Evolutionary conservation across 371 early-diverging fungal genomes (phyloP).

Genomic region (Mucor circinelloides): DNA sequence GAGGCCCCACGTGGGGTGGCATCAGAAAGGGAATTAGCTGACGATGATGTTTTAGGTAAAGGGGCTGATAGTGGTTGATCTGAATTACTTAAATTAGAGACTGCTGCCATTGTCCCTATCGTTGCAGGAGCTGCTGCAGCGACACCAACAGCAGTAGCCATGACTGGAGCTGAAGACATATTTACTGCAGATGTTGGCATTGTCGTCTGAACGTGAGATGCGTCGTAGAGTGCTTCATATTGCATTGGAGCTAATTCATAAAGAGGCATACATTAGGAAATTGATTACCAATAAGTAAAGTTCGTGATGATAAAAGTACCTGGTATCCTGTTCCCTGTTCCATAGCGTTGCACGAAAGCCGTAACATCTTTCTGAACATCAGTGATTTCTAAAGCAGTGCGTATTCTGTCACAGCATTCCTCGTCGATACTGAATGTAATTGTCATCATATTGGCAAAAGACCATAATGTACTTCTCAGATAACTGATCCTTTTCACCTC

Average conservation of each 20-base stretch:
- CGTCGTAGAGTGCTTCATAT: conserved; percentile 7
- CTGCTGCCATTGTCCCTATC: neutral
- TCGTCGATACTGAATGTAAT: conserved; percentile 49
- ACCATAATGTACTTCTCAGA: conserved; percentile 42
- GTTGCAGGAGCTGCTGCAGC: neutral
- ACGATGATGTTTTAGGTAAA: conserved; percentile 3
- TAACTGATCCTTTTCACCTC: conserved; percentile 44
- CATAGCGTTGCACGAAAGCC: conserved; percentile 32
- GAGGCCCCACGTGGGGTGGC: neutral
- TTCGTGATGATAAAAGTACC: conserved; percentile 16
- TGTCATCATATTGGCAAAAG: conserved; percentile 53
- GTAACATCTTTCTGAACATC: conserved; percentile 42
- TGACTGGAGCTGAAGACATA: neutral
- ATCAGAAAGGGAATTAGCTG: neutral
- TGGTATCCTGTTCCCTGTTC: conserved; percentile 39
- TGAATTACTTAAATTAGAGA: neutral
- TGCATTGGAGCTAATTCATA: conserved; percentile 2
- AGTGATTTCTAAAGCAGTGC: conserved; percentile 42
- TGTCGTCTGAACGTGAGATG: neutral
- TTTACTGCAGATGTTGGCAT: neutral
- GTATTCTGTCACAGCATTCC: conserved; percentile 47
- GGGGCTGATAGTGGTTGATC: conserved; percentile 8
- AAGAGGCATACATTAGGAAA: neutral
- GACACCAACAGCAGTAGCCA: neutral
- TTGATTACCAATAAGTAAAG: neutral